phyloP scores from a whole-genome alignment of 2,329 filamentous ascomycete genomes.

The Plectosphaerella sp. region DNA sequence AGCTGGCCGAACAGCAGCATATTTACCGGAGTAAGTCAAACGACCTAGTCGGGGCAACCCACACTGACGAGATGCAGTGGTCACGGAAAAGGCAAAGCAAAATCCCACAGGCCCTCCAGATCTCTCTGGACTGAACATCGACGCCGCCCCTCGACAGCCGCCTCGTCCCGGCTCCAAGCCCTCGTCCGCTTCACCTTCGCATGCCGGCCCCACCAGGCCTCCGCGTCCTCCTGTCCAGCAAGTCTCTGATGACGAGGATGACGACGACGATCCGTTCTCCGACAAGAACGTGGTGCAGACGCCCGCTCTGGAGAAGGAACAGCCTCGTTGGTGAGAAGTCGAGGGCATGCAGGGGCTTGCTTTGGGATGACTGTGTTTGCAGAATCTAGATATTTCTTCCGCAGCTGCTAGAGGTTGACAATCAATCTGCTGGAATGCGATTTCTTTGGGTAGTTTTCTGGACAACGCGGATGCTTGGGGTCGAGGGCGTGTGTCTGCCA shows the following conservation, averaged over 20 bases:
- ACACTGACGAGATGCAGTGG: conserved; percentile 36
- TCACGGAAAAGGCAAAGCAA: conserved; percentile 46
- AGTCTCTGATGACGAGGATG: conserved; percentile 55
- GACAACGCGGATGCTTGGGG: too few relatives aligned
- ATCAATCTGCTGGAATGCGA: too few relatives aligned
- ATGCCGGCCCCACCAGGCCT: conserved; percentile 32
- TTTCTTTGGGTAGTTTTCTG: too few relatives aligned
- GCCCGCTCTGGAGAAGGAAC: conserved; percentile 7
- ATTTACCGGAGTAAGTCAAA: conserved; percentile 51
- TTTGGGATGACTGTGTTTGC: too few relatives aligned
- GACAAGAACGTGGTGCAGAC: conserved; percentile 65
- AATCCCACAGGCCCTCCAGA: conserved; percentile 37
- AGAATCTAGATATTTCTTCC: too few relatives aligned
- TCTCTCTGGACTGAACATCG: conserved; percentile 40
- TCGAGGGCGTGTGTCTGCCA: too few relatives aligned
- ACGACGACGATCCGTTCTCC: conserved; percentile 83
- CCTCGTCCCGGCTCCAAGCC: conserved; percentile 48
- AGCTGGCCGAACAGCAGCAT: conserved; percentile 61
- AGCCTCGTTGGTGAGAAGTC: conserved; percentile 7
- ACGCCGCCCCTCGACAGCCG: conserved; percentile 34
- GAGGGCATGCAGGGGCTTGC: too few relatives aligned
- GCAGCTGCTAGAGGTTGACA: too few relatives aligned
- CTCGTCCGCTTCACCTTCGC: conserved; percentile 36
- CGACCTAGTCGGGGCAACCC: neutral
- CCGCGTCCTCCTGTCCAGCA: conserved; percentile 26